Evolutionary conservation across 768 basidiomycete species (phyloP), one percentile per base, ranked within the genome.

Genomic region (Panaeolus cyanescens): DNA sequence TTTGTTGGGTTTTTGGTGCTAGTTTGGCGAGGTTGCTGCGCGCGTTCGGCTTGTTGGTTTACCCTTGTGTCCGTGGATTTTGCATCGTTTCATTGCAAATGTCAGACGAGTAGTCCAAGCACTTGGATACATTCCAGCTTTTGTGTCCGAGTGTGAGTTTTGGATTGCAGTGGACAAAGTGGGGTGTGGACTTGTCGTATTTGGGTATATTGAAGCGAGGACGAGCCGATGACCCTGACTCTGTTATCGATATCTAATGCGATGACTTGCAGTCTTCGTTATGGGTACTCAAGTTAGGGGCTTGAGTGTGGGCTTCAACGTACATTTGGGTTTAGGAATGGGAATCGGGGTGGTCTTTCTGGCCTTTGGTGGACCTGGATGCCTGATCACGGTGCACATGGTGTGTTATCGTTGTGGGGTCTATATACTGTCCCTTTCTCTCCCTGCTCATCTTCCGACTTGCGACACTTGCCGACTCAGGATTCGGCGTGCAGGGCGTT

Each of bases 261-360:
- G n/a, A n/a, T n/a, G n/a, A n/a, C n/a, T n/a, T n/a, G n/a, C n/a
- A n/a, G n/a, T n/a, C n/a, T n/a, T n/a, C n/a, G n/a, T n/a, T n/a
- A n/a, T n/a, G n/a, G n/a, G n/a, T n/a, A n/a, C n/a, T n/a, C n/a
- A n/a, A 55, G 54, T 20, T 42, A 42, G 39, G 39, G 39, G 39
- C 17, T 42, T 20, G 39, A 22, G 39, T 20, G 19, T 13, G 13
- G 19, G 12, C 45, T 9, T 13, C 20, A 30, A n/a, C n/a, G n/a
- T n/a, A n/a, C n/a, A n/a, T n/a, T n/a, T 30, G 20, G 45, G 20
- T 2, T 6, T 34, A n/a, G 4, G 5, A 56, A 56, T 34, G 55
- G 55, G 33, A 37, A 56, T 34, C n/a, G 33, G 36, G 22, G 55
- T 33, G 55, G 32, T 56, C 32, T 20, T 56, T 37, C 32, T 55